Conservation (phyloP, 805 yeast genomes). For the Yarrowia yakushimensis region DNA sequence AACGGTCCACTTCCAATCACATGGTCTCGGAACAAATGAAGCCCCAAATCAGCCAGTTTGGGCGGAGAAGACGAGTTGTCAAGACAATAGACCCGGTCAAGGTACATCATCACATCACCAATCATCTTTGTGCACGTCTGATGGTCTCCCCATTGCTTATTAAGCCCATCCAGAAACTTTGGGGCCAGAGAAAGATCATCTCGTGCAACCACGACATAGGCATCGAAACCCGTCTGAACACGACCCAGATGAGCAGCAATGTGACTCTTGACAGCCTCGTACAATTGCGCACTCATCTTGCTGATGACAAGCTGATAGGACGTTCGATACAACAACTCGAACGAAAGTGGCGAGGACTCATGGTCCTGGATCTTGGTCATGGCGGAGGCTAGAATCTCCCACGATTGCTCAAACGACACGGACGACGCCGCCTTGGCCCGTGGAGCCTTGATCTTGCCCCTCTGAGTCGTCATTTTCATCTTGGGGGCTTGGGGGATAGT, state of each 20-base stretch:
- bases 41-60: constrained; percentile 63
- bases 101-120: constrained; percentile 79
- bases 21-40: constrained; percentile 59
- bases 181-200: constrained; percentile 2
- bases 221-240: background rate
- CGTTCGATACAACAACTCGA: constrained; percentile 75
- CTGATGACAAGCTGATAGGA: constrained; percentile 73
- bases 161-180: constrained; percentile 39
- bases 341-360: constrained; percentile 69
- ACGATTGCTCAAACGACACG: constrained; percentile 60
- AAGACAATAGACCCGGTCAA: constrained; percentile 79
- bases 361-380: constrained; percentile 67
- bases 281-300: constrained; percentile 62
- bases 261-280: constrained; percentile 53
- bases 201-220: background rate
- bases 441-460: constrained; percentile 20
- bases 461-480: constrained; percentile 18
- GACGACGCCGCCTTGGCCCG: constrained; percentile 1
- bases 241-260: constrained; percentile 43
- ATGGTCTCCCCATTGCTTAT: constrained; percentile 66
- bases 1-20: constrained; percentile 53
- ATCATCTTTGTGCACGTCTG: constrained; percentile 69
- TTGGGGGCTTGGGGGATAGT: background rate
- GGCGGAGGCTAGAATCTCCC: constrained; percentile 65
- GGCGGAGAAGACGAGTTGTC: constrained; percentile 56